Base-by-base conservation (phyloP, 768 basidiomycete species). In the Boletellus sp. region DNA sequence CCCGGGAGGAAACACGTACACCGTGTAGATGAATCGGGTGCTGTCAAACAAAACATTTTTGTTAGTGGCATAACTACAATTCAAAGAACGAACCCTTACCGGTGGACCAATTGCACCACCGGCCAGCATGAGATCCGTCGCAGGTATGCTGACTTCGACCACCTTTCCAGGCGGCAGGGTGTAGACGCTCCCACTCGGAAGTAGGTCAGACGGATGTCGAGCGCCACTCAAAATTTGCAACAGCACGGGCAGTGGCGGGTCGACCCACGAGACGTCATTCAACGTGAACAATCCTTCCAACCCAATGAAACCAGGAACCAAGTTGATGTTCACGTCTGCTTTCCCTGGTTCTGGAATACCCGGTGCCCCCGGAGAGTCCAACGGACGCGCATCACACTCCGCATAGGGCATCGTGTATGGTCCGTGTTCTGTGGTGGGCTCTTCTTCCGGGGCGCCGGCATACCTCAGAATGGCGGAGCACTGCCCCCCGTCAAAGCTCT, bases 401-500 rank as follows among this genome's bases (percentile, higher is more conserved):
- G 49, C 15, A 32, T 65, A 54, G 9, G 51, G 42, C 19, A 52
- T 38, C 9, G 48, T 15, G 11, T 42, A 47, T 17, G 50, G 47
- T 6, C 51, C 49, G 28, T 34, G 41, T n/a, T 50, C 31, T 1
- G 72, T 67, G 7, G 56, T 64, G n/a, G 66, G 66, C n/a, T 68
- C 66, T 37, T 44, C 49, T 5, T 51, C 52, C 11, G 60, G 51
- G 3, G 66, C 66, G 26, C 58, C 62, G 11, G 13, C 19, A 34
- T 64, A 62, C 32, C 56, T 54, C 33, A 63, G 11, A n/a, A 62
- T 57, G 20, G 58, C 61, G 10, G 52, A 57, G 24, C 22, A 48
- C 24, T 45, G 36, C n/a, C 62, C 52, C 35, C 69, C 71, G 8
- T 72, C 71, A 10, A 67, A 55, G 0, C 70, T 70, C 13, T 70